These are phyloP conservation scores for Ampelocalamus luodianensis DNA, from an alignment of 176 grass and related monocot species.

Conservation along the genomic window DNA sequence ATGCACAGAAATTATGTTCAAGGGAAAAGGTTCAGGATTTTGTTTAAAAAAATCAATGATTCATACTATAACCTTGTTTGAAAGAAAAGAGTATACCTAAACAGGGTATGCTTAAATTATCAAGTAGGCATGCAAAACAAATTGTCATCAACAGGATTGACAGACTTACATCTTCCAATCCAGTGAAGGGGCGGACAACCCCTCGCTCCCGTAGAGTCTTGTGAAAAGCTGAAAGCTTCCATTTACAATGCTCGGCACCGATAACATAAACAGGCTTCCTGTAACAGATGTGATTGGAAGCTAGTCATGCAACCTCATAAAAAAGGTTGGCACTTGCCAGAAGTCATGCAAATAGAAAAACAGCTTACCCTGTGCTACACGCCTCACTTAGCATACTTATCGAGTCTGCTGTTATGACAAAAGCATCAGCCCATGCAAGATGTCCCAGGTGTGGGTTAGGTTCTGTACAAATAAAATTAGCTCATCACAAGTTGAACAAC, in stretches of 20 bases:
- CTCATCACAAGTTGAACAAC: neutral
- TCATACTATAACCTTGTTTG: conserved; percentile 1
- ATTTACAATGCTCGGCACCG: conserved; percentile 84
- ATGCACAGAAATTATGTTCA: neutral
- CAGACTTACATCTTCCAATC: conserved; percentile 89
- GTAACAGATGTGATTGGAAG: conserved; percentile 41
- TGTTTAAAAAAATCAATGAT: conserved; percentile 12
- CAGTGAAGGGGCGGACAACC: conserved; percentile 75
- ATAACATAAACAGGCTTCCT: conserved; percentile 96
- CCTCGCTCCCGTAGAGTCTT: conserved; percentile 76
- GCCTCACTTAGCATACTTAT: conserved; percentile 96
- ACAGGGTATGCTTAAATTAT: conserved; percentile 26
- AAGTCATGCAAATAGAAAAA: conserved; percentile 16
- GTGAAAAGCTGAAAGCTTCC: conserved; percentile 93
- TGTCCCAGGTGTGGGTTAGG: conserved; percentile 91
- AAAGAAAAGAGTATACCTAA: conserved; percentile 2
- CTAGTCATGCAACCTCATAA: conserved; percentile 16
- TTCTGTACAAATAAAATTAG: conserved; percentile 55
- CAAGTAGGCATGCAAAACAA: neutral
- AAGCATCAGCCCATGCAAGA: conserved; percentile 97
- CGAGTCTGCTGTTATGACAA: conserved; percentile 84
- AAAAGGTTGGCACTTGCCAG: conserved; percentile 12
- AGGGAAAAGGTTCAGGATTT: conserved; percentile 7
- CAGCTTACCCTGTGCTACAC: conserved; percentile 82
- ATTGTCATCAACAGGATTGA: conserved; percentile 1